Evolutionary conservation across 345 rosid species (phyloP).

Genomic region (Hibiscus mutabilis): DNA sequence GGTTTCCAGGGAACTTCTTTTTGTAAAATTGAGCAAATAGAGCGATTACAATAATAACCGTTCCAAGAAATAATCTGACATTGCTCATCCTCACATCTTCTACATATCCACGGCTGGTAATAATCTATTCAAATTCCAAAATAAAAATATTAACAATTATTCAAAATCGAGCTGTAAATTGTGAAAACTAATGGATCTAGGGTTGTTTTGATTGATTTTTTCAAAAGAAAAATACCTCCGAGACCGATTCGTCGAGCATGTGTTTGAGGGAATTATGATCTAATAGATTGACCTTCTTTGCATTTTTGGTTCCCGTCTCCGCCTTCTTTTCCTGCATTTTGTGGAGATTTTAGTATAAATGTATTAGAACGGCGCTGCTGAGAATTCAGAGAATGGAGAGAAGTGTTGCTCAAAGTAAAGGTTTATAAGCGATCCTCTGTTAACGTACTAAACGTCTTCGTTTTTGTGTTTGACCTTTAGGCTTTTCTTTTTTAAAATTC

Average conservation of each 20-base stretch:
- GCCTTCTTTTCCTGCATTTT: constrained; percentile 51
- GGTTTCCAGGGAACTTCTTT: constrained; percentile 94
- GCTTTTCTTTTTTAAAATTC: too few species aligned
- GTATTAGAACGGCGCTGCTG: neutral
- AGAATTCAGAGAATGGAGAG: neutral
- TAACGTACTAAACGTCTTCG: neutral
- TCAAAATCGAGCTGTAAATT: neutral
- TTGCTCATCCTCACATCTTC: constrained; percentile 93
- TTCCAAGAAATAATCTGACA: constrained; percentile 57
- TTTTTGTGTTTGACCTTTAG: too few species aligned
- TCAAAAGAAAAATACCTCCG: constrained; percentile 44
- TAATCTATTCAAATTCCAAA: constrained; percentile 38
- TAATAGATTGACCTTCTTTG: constrained; percentile 79
- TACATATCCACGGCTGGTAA: constrained; percentile 65
- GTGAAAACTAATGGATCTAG: constrained; percentile 16
- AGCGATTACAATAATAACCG: constrained; percentile 63
- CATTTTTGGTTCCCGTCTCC: constrained; percentile 47
- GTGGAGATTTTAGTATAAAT: neutral
- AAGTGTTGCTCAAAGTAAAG: neutral
- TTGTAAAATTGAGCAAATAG: constrained; percentile 97
- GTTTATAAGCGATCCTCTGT: neutral
- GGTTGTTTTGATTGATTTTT: neutral
- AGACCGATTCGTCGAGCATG: constrained; percentile 81
- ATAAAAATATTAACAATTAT: neutral
- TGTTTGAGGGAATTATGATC: constrained; percentile 96